Evolutionary conservation across 805 yeast genomes (phyloP), one percentile per base, ranked within the genome.

Genomic region (Yarrowia deformans): DNA sequence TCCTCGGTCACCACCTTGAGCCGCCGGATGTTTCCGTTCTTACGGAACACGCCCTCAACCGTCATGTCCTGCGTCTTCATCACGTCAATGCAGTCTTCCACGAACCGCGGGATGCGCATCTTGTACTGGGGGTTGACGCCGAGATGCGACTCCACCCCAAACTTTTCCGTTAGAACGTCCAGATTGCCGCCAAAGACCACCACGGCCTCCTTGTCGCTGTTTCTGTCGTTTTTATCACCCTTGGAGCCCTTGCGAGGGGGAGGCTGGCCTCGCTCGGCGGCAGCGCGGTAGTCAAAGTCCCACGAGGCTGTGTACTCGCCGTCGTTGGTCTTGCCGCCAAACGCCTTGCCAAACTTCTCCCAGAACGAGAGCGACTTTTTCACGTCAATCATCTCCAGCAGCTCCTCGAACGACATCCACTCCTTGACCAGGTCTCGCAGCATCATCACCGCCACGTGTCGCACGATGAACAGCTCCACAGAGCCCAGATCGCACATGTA

Each of bases 21-120:
- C 55, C 90, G 84, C 74, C 93, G 87, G 75, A 95, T 93, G 76
- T 95, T 95, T 75, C 99, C 99, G 76, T 95, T 95, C 76, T 93
- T 90, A 74, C 99, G 86, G 84, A 95, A 95, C 5, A 95, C 89
- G 70, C 99, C 99, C 78, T 95, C 99, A 10, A 80, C 93, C 2
- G 98, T 91, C 89, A 94, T 87, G 79, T 95, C 98, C 83, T 91
- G 92, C 70, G 90, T 94, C 67, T 91, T 85, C 81, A 95, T 85
- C 0, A 97, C 90, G 39, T 87, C 85, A 43, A 95, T 87, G 18
- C 93, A 81, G 74, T 95, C 98, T 74, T 94, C 98, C 52, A 95
- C 83, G 46, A 95, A 81, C 60, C 91, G 84, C 0, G 99, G 99
- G 50, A 95, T 90, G 45, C 88, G 84, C 52, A 95, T 83, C n/a